These are phyloP conservation scores for Tulasnella sp. DNA, from an alignment of 768 basidiomycete genomes.

Conservation along the genomic window DNA sequence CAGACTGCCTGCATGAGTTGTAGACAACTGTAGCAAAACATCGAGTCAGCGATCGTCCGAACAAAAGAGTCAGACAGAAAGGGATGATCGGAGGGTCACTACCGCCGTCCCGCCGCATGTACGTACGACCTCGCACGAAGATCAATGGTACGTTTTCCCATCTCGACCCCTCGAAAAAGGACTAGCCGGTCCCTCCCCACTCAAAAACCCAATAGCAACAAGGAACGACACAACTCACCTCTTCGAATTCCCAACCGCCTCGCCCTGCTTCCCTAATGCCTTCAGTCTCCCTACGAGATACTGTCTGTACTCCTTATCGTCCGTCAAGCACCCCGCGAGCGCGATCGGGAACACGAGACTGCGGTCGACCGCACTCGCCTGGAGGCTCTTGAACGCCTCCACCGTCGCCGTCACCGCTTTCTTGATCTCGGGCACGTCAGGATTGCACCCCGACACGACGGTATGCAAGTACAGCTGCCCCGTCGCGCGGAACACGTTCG, in stretches of 20 bases:
- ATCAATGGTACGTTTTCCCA: too few relatives aligned
- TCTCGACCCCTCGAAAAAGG: too few relatives aligned
- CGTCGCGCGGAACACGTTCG: conserved; percentile 54
- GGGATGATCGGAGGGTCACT: too few relatives aligned
- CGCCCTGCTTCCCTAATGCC: conserved; percentile 4
- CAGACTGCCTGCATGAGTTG: conserved; percentile 18
- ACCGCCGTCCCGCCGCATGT: too few relatives aligned
- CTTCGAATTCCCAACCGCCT: conserved; percentile 9
- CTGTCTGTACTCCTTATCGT: conserved; percentile 29
- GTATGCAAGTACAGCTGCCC: conserved; percentile 63
- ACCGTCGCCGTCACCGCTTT: conserved; percentile 44
- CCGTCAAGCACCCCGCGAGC: conserved; percentile 60
- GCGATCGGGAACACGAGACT: conserved; percentile 60
- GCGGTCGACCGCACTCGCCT: conserved; percentile 43
- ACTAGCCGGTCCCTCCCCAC: conserved; percentile 11
- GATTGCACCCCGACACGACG: conserved; percentile 62
- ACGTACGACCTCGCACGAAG: too few relatives aligned
- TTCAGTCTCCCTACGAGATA: conserved; percentile 16
- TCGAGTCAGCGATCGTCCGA: background rate
- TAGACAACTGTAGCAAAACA: background rate
- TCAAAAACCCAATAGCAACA: conserved; percentile 6
- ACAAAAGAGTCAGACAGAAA: background rate
- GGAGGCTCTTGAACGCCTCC: conserved; percentile 41
- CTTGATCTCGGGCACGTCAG: conserved; percentile 66
- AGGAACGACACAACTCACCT: conserved; percentile 8